Evolutionary conservation across 495 filamentous ascomycete species (phyloP), one percentile per base, ranked within the genome.

Genomic region (Saxispiralis lemnorum): DNA sequence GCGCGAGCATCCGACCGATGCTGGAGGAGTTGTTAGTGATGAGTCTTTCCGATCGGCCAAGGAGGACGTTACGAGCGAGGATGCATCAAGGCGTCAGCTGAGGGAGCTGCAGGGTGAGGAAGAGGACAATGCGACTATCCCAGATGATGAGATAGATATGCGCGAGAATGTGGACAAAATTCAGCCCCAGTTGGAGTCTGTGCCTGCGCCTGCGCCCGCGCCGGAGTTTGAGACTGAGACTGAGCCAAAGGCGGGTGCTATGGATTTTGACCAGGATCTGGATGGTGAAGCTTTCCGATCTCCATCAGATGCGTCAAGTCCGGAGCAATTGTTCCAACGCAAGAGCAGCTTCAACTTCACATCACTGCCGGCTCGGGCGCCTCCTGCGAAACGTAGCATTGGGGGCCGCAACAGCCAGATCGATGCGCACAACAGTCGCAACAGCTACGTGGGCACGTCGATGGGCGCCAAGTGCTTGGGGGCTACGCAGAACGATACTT

Each of bases 281-380:
- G 24, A 28, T 9, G 24, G 5, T 4, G 68, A 72, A 31, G 67
- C 73, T 19, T 67, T 66, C 17, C 63, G 65, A 32, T 75, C 76
- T 28, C 67, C 74, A 14, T 80, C 77, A 10, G 72, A 78, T 45
- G 65, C 60, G 7, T 78, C 75, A 5, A 75, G 69, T 39, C 76
- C 76, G 1, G 75, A 69, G 33, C 63, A 70, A 38, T 70, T 66
- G n/a, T 61, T 71, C 3, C 63, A 92, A 39, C 79, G 88, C 30
- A 94, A 94, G 66, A 94, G 85, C 59, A 95, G 88, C 52, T 68
- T 96, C 39, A 87, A 76, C 39, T 95, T 97, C 61, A 81, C 92
- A 11, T 82, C 89, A 2, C 66, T 97, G 2, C 89, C 89, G 39
- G 83, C 87, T 7, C 76, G 89, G 32, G 88, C 95, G 56, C 89